Base-by-base conservation (phyloP, 106 monocot genomes). In the Cymbidium sinense region DNA sequence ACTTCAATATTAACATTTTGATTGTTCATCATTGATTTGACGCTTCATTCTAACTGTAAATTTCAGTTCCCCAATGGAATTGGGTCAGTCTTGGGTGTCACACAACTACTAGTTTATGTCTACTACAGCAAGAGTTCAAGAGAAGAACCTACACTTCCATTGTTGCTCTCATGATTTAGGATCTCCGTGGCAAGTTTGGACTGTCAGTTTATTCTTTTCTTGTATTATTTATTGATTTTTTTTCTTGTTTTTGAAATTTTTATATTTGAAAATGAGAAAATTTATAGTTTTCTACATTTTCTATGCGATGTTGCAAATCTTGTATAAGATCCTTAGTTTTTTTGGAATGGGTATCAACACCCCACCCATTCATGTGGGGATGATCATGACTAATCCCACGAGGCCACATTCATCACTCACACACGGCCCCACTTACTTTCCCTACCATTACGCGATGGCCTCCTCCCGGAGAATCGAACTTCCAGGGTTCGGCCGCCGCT, bases 51-150 rank as follows among this genome's bases (percentile, higher is more conserved):
- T 47, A 15, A 30, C 10, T 34, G 12, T 82, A 47, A 51, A 29
- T 92, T 87, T 79, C 82, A 93, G 92, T 47, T 89, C 21, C 92
- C 89, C 28, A 93, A 93, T 79, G 92, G 92, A 37, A 84, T 89
- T 61, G 92, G 92, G 50, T 73, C 87, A 3, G 27, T 87, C 25
- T 80, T 93, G 61, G 89, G 89, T 0, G 70, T 86, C 15, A 55
- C 77, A 67, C 92, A 93, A 70, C 76, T 93, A 74, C 47, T 87
- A 76, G 28, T 93, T 39, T 93, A 89, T 76, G 89, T 86, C 2
- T 84, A 87, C 71, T 93, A 84, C 74, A 81, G 83, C 71, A 83
- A 77, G 77, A 86, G 34, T 41, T 79, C 84, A 12, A 78, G 81
- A 72, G 85, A 89, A 62, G 83, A 78, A 13, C 71, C 77, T 29